Conservation (phyloP, 805 yeast genomes). For the Zygoascus flipseniorum region DNA sequence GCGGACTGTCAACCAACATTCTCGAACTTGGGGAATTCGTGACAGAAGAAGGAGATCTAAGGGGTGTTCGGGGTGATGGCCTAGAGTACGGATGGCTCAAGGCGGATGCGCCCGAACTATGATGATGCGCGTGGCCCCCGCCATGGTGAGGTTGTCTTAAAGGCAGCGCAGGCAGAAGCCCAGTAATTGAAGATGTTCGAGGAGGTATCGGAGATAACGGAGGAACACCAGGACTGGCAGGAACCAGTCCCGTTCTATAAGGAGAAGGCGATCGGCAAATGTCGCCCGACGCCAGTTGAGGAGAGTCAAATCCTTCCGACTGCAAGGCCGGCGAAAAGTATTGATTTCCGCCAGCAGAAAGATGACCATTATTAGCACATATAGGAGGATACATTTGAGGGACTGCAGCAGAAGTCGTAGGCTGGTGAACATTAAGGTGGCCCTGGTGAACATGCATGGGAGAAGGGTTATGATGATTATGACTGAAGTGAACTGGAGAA, state of each 20-base stretch:
- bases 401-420: not conserved
- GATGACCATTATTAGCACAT: not conserved
- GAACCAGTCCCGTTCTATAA: not conserved
- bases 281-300: not conserved
- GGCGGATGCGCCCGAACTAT: not conserved
- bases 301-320: not conserved
- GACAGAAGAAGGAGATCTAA: not conserved
- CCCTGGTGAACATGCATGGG: not conserved
- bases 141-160: not conserved
- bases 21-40: not conserved
- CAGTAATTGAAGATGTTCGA: not conserved
- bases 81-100: not conserved
- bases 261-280: slow-evolving; percentile 2
- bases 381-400: not conserved
- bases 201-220: slow-evolving; percentile 2
- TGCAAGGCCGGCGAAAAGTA: not conserved
- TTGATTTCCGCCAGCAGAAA: not conserved
- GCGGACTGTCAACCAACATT: not conserved
- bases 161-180: slow-evolving; percentile 1
- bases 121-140: not conserved
- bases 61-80: not conserved
- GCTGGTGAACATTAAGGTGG: not conserved
- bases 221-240: not conserved
- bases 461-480: not conserved
- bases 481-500: not conserved